A percentile compares a stretch with the other conserved stretches of the same genome.
These are phyloP conservation scores for Sungouiella thailandica DNA, from an alignment of 805 yeast species.

Conservation along the genomic window DNA sequence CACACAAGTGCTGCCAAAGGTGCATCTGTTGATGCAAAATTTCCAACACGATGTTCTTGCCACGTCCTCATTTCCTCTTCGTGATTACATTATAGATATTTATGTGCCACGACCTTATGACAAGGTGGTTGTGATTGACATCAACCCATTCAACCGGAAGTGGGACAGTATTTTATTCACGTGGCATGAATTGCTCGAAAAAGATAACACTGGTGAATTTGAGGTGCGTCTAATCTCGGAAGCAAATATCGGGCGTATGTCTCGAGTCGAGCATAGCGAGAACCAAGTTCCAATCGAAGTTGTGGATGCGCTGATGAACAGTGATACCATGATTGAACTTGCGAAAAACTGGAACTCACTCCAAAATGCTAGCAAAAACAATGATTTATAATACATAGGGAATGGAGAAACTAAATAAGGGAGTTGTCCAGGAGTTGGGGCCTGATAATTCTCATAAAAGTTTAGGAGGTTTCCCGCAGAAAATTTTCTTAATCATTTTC, in stretches of 20 bases:
- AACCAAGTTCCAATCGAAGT: slow-evolving; percentile 90
- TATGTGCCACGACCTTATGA: slow-evolving; percentile 74
- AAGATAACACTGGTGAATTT: slow-evolving; percentile 30
- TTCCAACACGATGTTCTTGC: slow-evolving; percentile 48
- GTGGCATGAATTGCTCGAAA: slow-evolving; percentile 68
- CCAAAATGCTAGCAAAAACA: too few species aligned
- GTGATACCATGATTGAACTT: slow-evolving; percentile 64
- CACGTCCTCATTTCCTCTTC: slow-evolving; percentile 18
- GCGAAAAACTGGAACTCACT: slow-evolving; percentile 51
- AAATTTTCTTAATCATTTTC: too few species aligned
- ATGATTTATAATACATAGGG: too few species aligned
- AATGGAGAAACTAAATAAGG: too few species aligned
- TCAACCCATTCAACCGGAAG: slow-evolving; percentile 77
- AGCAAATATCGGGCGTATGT: slow-evolving; percentile 70
- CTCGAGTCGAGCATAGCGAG: slow-evolving; percentile 78
- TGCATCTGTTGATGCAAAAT: slow-evolving; percentile 44
- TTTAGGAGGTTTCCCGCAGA: too few species aligned
- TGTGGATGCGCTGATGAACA: slow-evolving; percentile 73
- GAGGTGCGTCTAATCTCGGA: slow-evolving; percentile 65
- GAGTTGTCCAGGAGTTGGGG: too few species aligned
- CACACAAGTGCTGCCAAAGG: slow-evolving; percentile 41
- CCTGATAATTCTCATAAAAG: too few species aligned
- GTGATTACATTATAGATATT: slow-evolving; percentile 65
- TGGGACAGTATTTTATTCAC: slow-evolving; percentile 77
- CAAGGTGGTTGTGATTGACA: slow-evolving; percentile 67